Percentiles rank a stretch among this genome's conserved stretches.
Evolutionary conservation across 805 yeast species (phyloP).

Genomic region (Tanozyma kutaoensis): DNA sequence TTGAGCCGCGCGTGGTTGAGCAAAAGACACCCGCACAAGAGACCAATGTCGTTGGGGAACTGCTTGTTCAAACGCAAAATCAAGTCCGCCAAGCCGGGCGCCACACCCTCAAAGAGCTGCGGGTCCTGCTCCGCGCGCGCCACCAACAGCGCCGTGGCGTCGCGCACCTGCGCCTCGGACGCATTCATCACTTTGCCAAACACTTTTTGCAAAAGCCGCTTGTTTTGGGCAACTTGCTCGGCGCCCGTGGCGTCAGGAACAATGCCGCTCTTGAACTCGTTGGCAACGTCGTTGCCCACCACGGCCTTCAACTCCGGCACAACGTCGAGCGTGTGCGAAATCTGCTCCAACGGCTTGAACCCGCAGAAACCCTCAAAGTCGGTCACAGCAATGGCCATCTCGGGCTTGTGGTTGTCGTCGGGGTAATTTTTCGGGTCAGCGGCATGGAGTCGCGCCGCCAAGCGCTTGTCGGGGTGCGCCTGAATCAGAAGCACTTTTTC

Average conservation of each 20-base stretch:
- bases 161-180: constrained; percentile 40
- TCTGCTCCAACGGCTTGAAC: constrained; percentile 77
- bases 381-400: constrained; percentile 96
- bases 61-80: constrained; percentile 70
- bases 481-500: constrained; percentile 89
- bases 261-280: constrained; percentile 38
- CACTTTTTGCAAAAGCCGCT: constrained; percentile 55
- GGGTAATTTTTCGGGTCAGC: constrained; percentile 91
- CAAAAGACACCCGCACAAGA: constrained; percentile 89
- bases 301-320: constrained; percentile 68
- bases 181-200: constrained; percentile 81
- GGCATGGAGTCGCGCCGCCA: constrained; percentile 65
- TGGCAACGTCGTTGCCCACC: constrained; percentile 50
- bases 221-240: constrained; percentile 42
- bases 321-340: constrained; percentile 51
- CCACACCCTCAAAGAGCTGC: constrained; percentile 35
- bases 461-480: constrained; percentile 91
- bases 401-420: constrained; percentile 98
- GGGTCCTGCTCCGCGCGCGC: constrained; percentile 49
- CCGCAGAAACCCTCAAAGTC: constrained; percentile 97
- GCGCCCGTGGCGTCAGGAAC: constrained; percentile 33
- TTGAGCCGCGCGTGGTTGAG: constrained; percentile 75
- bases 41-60: constrained; percentile 88
- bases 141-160: constrained; percentile 53
- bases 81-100: constrained; percentile 50